Conservation (phyloP, 805 yeast species). For the Candida berthetii region DNA sequence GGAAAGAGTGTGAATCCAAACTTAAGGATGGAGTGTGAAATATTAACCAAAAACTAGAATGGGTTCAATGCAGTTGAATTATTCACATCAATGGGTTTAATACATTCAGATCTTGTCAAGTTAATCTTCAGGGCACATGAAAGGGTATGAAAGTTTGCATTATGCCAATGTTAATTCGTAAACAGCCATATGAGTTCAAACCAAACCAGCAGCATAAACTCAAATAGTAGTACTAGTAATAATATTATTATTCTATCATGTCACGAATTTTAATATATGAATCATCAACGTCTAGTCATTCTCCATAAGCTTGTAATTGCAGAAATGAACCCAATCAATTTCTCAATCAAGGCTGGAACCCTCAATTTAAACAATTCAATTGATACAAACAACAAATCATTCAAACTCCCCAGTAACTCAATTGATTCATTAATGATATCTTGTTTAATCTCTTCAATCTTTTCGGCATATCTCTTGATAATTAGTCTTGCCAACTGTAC, state of each 20-base stretch:
- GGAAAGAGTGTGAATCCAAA: not conserved
- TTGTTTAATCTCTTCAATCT: slow-evolving; percentile 5
- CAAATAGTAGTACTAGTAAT: no score
- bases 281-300: slow-evolving; percentile 3
- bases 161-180: no score
- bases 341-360: slow-evolving; percentile 7
- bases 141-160: no score
- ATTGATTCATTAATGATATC: slow-evolving; percentile 3
- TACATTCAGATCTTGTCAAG: no score
- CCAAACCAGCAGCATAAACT: no score
- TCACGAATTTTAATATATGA: not conserved
- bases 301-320: slow-evolving; percentile 14
- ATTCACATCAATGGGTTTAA: no score
- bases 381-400: slow-evolving; percentile 12
- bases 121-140: no score
- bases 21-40: no score
- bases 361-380: slow-evolving; percentile 10
- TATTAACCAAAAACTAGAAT: no score
- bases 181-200: no score
- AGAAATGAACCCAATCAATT: slow-evolving; percentile 8
- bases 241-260: no score
- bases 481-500: slow-evolving; percentile 4
- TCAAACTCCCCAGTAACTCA: slow-evolving; percentile 9
- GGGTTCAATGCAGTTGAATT: no score
- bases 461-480: slow-evolving; percentile 6